phyloP scores from a whole-genome alignment of 2,329 filamentous ascomycete genomes.

The Teratosphaeria zuluensis region DNA sequence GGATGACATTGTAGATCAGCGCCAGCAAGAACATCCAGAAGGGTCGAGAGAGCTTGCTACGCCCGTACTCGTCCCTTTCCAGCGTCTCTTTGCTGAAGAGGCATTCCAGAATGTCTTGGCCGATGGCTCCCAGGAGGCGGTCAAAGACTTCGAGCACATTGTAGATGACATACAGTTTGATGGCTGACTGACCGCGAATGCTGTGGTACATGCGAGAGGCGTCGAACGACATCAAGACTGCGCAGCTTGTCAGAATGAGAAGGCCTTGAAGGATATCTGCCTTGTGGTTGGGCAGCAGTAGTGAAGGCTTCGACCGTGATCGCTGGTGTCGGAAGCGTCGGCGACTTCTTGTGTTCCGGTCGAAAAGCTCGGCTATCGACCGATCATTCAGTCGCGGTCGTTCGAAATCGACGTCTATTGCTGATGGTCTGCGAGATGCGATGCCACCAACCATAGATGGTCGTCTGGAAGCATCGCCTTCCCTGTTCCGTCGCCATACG shows the following conservation, averaged over 20 bases:
- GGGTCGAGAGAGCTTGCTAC: slow-evolving; percentile 81
- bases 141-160: slow-evolving; percentile 93
- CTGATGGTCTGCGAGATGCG: slow-evolving; percentile 1
- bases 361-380: slow-evolving; percentile 3
- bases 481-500: slow-evolving; percentile 51
- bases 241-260: slow-evolving; percentile 76
- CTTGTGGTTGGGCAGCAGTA: slow-evolving; percentile 79
- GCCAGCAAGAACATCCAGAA: slow-evolving; percentile 86
- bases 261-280: slow-evolving; percentile 87
- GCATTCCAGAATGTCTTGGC: slow-evolving; percentile 93
- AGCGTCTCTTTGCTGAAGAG: slow-evolving; percentile 89
- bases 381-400: slow-evolving; percentile 5
- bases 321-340: slow-evolving; percentile 52
- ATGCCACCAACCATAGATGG: slow-evolving; percentile 11
- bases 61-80: slow-evolving; percentile 75
- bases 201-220: slow-evolving; percentile 97
- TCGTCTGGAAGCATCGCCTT: background rate
- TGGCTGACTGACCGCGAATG: slow-evolving; percentile 89
- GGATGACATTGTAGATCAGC: slow-evolving; percentile 75
- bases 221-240: slow-evolving; percentile 80
- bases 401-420: slow-evolving; percentile 1
- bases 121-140: slow-evolving; percentile 77
- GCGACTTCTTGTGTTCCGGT: slow-evolving; percentile 11
- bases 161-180: slow-evolving; percentile 98
- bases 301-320: slow-evolving; percentile 76